Evolutionary conservation across 192 early-diverging fungal genomes (phyloP).

Genomic region (Coemansia sp.): DNA sequence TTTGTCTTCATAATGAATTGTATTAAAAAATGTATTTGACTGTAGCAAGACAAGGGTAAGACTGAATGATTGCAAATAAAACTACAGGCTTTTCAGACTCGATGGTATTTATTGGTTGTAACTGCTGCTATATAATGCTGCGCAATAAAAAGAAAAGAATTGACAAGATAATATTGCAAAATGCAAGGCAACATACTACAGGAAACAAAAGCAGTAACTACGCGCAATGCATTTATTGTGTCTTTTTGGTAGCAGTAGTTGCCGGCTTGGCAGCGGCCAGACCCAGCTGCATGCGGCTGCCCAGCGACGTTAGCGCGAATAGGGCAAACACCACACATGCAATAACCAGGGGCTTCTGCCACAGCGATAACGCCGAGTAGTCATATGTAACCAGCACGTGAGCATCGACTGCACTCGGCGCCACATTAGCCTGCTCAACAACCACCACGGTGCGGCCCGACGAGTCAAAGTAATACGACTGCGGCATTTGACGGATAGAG

Average conservation of each 20-base stretch:
- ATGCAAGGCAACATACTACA: neutral
- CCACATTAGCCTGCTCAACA: constrained; percentile 68
- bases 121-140: neutral
- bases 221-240: neutral
- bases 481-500: constrained; percentile 45
- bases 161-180: constrained; percentile 1
- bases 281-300: constrained; percentile 60
- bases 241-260: neutral
- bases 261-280: constrained; percentile 15
- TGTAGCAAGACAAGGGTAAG: neutral
- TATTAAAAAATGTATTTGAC: neutral
- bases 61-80: neutral
- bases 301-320: constrained; percentile 58
- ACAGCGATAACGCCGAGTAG: constrained; percentile 41
- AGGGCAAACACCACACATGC: constrained; percentile 53
- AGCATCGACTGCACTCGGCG: constrained; percentile 62
- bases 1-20: constrained; percentile 1
- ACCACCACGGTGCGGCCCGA: constrained; percentile 81
- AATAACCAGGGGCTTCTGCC: constrained; percentile 66
- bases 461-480: constrained; percentile 86
- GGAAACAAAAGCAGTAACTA: neutral
- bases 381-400: constrained; percentile 61
- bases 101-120: neutral
- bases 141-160: neutral
- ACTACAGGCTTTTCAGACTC: neutral